These are phyloP conservation scores for Sisymbrium irio DNA, from an alignment of 345 rosid genomes.

Conservation along the genomic window DNA sequence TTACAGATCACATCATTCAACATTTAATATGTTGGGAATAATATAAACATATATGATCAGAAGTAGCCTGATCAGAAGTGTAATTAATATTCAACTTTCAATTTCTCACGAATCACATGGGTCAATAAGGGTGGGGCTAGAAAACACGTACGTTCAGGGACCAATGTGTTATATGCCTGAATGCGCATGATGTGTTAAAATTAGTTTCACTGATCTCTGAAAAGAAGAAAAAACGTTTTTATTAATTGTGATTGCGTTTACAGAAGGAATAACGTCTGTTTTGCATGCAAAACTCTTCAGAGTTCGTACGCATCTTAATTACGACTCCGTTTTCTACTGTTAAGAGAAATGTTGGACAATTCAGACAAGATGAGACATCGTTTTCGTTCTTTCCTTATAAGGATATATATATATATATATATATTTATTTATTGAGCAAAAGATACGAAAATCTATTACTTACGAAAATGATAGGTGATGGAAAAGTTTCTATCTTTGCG, in stretches of 20 bases:
- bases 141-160: constrained; percentile 6
- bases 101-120: constrained; percentile 13
- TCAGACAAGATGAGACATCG: not conserved
- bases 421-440: not conserved
- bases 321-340: constrained; percentile 11
- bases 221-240: constrained; percentile 4
- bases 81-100: not conserved
- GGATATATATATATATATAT: not conserved
- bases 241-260: constrained; percentile 3
- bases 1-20: constrained; percentile 9
- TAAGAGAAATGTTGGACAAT: not conserved
- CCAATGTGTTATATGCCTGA: not conserved
- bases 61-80: not conserved
- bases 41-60: not conserved
- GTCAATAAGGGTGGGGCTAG: constrained; percentile 30
- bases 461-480: not conserved
- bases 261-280: not conserved
- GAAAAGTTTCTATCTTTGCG: not conserved
- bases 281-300: constrained; percentile 8
- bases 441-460: not conserved
- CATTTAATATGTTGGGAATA: not conserved
- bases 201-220: not conserved
- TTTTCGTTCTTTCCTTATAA: constrained; percentile 10
- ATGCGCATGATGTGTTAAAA: constrained; percentile 17
- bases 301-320: constrained; percentile 11